These are phyloP conservation scores for Brassica rapa DNA, from an alignment of 345 rosid genomes.

Conservation along the genomic window DNA sequence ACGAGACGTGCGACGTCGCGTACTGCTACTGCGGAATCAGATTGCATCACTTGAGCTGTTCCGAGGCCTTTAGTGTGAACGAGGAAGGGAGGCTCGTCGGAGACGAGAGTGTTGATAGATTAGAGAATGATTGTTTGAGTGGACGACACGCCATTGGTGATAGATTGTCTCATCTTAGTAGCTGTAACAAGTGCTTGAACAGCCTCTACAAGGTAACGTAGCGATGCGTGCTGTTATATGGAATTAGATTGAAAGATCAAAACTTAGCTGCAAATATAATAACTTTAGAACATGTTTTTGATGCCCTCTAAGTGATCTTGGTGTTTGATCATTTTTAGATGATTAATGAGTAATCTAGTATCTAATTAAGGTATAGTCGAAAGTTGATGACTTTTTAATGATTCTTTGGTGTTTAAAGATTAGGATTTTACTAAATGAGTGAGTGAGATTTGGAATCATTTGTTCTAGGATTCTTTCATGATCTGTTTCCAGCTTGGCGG, in stretches of 20 bases:
- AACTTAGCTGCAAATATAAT: neutral
- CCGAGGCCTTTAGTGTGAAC: conserved; percentile 59
- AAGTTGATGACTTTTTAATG: conserved; percentile 1
- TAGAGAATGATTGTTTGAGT: conserved; percentile 72
- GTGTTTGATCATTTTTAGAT: neutral
- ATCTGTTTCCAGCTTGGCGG: conserved; percentile 28
- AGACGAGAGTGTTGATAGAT: conserved; percentile 55
- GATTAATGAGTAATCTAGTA: neutral
- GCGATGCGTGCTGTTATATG: neutral
- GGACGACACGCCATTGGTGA: conserved; percentile 44
- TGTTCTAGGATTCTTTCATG: conserved; percentile 32
- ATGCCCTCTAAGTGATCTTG: conserved; percentile 15
- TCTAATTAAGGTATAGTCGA: conserved; percentile 2
- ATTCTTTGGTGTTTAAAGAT: conserved; percentile 9
- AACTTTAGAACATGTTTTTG: neutral
- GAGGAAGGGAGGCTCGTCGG: conserved; percentile 65
- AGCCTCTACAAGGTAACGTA: conserved; percentile 54
- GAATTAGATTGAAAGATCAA: neutral
- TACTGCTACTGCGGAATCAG: conserved; percentile 89
- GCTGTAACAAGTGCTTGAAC: conserved; percentile 80
- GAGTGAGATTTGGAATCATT: conserved; percentile 21
- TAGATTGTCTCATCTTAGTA: conserved; percentile 63
- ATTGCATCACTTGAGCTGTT: conserved; percentile 70
- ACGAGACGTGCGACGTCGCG: conserved; percentile 83
- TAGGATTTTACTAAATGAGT: conserved; percentile 21